A percentile compares a stretch with the other conserved stretches of the same genome.
Evolutionary conservation across 148 eudicot genomes (phyloP).

Genomic region (Rhododendron simsii): DNA sequence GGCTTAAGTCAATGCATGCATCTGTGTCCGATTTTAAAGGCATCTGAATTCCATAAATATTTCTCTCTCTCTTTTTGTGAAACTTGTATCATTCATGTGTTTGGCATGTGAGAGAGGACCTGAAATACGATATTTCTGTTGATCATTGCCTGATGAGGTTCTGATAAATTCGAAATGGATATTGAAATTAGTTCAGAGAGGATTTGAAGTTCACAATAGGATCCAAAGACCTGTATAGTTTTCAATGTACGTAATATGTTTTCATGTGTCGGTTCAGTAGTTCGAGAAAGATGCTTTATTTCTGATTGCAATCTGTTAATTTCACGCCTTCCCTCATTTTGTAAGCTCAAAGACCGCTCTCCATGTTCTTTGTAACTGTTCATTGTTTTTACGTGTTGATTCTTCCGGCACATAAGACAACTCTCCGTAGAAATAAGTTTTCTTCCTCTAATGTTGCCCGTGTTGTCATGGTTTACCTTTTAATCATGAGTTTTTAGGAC

Average conservation of each 20-base stretch:
- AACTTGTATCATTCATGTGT: background rate
- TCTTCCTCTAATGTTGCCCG: background rate
- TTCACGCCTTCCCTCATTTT: background rate
- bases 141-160: background rate
- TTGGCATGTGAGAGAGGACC: background rate
- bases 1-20: too few relatives aligned
- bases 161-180: background rate
- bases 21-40: background rate
- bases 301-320: background rate
- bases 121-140: background rate
- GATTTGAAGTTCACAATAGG: background rate
- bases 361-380: background rate
- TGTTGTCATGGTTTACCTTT: too few relatives aligned
- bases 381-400: too few relatives aligned
- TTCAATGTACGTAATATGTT: background rate
- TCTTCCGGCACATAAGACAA: background rate
- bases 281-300: background rate
- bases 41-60: background rate
- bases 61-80: background rate
- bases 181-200: background rate
- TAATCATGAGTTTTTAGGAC: too few relatives aligned
- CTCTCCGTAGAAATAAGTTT: background rate
- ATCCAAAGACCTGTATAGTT: background rate
- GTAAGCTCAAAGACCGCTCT: background rate
- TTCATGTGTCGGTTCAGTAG: background rate